These are phyloP conservation scores for Rubroshorea leprosula DNA, from an alignment of 345 rosid genomes.

Conservation along the genomic window DNA sequence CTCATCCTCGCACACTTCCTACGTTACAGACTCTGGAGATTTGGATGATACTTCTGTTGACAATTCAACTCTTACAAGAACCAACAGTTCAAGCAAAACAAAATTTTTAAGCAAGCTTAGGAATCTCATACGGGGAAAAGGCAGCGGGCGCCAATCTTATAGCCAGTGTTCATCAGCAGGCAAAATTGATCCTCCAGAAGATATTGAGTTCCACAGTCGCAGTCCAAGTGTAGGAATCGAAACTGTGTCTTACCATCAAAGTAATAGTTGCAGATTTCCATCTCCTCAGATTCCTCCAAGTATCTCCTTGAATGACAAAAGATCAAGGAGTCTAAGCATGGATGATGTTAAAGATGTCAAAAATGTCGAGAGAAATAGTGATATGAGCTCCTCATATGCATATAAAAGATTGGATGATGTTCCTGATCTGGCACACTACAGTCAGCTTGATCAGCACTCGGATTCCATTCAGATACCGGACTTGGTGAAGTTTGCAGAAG, in stretches of 20 bases:
- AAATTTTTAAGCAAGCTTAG: slow-evolving; percentile 59
- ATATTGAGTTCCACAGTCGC: slow-evolving; percentile 21
- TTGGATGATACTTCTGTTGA: slow-evolving; percentile 51
- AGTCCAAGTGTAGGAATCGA: slow-evolving; percentile 32
- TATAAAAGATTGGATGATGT: slow-evolving; percentile 13
- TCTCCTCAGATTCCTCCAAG: slow-evolving; percentile 33
- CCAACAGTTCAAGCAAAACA: slow-evolving; percentile 32
- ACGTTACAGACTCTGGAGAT: slow-evolving; percentile 43
- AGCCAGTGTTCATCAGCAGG: slow-evolving; percentile 24
- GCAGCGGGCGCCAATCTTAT: slow-evolving; percentile 21
- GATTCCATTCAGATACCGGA: slow-evolving; percentile 47
- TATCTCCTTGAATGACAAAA: slow-evolving; percentile 44
- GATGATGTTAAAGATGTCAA: slow-evolving; percentile 34
- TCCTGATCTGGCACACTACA: slow-evolving; percentile 8
- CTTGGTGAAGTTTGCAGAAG: slow-evolving; percentile 58
- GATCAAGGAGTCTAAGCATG: slow-evolving; percentile 27
- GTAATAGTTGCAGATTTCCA: slow-evolving; percentile 9
- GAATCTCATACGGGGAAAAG: slow-evolving; percentile 62
- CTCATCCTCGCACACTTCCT: slow-evolving; percentile 54
- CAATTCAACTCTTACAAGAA: slow-evolving; percentile 25
- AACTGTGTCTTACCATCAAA: slow-evolving; percentile 15
- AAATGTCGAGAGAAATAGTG: slow-evolving; percentile 21
- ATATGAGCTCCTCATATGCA: slow-evolving; percentile 19
- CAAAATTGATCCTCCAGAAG: slow-evolving; percentile 30
- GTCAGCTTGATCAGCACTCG: slow-evolving; percentile 9